Evolutionary conservation across 2,329 filamentous ascomycete species (phyloP).

Genomic region (Fusarium pilosicola): DNA sequence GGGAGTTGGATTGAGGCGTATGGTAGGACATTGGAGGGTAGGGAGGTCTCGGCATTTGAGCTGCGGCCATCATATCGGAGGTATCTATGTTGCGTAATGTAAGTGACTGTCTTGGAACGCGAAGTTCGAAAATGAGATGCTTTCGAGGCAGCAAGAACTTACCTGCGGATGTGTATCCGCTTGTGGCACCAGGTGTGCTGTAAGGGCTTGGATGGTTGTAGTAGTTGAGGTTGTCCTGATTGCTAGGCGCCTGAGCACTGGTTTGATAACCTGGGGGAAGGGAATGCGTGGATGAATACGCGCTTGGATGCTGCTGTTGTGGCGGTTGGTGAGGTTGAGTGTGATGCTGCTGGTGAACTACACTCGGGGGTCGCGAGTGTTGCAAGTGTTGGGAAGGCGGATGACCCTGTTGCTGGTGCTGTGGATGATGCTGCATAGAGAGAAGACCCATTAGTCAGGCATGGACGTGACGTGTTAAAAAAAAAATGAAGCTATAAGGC

Average conservation of each 20-base stretch:
- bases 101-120: constrained; percentile 28
- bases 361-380: constrained; percentile 76
- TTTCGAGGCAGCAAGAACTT: constrained; percentile 52
- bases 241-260: constrained; percentile 68
- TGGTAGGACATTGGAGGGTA: constrained; percentile 93
- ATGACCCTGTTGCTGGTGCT: constrained; percentile 78
- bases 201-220: constrained; percentile 84
- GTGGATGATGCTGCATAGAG: constrained; percentile 79
- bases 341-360: constrained; percentile 78
- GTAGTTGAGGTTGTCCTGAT: constrained; percentile 76
- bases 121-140: not conserved
- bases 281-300: constrained; percentile 75
- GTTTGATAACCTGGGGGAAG: constrained; percentile 75
- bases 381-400: constrained; percentile 73
- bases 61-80: constrained; percentile 74
- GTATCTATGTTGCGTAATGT: constrained; percentile 56
- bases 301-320: constrained; percentile 69
- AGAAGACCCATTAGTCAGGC: constrained; percentile 67
- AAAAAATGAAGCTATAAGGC: constrained; percentile 48
- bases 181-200: constrained; percentile 81
- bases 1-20: constrained; percentile 94
- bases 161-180: constrained; percentile 90
- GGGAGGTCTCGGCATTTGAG: constrained; percentile 75
- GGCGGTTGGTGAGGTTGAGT: constrained; percentile 70
- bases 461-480: constrained; percentile 44